Conservation (phyloP, 768 basidiomycete species). For the Coprinopsis sp. region DNA sequence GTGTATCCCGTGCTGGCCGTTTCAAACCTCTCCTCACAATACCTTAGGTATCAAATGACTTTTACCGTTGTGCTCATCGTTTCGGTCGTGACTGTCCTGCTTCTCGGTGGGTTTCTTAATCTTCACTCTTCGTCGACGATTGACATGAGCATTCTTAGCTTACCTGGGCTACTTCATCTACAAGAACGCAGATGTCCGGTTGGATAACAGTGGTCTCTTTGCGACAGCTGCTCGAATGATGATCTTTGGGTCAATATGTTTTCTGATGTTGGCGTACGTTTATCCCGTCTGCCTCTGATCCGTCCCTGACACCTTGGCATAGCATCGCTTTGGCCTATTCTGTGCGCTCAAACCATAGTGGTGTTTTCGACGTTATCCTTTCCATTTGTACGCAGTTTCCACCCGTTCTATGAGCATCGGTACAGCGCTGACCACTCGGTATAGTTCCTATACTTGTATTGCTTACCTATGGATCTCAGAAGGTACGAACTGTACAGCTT, state of each 20-base stretch:
- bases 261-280: slow-evolving; percentile 23
- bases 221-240: slow-evolving; percentile 26
- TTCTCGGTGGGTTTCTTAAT: slow-evolving; percentile 16
- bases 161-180: slow-evolving; percentile 22
- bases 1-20: neutral
- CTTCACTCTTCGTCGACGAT: neutral
- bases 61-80: slow-evolving; percentile 19
- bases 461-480: slow-evolving; percentile 22
- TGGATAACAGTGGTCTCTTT: slow-evolving; percentile 11
- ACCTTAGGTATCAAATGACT: slow-evolving; percentile 22
- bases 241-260: slow-evolving; percentile 25
- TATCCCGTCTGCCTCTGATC: neutral
- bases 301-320: too few relatives aligned
- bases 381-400: slow-evolving; percentile 15
- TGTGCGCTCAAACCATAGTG: slow-evolving; percentile 17
- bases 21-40: neutral
- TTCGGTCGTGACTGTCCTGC: slow-evolving; percentile 17
- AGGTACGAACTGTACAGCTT: slow-evolving; percentile 11
- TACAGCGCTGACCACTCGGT: neutral
- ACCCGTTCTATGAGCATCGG: neutral
- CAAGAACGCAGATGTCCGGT: slow-evolving; percentile 17
- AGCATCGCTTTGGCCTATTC: slow-evolving; percentile 20
- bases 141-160: slow-evolving; percentile 8
- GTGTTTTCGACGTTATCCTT: slow-evolving; percentile 21
- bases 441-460: slow-evolving; percentile 22